A percentile compares a stretch with the other conserved stretches of the same genome.
phyloP scores from a whole-genome alignment of 495 filamentous ascomycete species.

The Neurospora sp. region DNA sequence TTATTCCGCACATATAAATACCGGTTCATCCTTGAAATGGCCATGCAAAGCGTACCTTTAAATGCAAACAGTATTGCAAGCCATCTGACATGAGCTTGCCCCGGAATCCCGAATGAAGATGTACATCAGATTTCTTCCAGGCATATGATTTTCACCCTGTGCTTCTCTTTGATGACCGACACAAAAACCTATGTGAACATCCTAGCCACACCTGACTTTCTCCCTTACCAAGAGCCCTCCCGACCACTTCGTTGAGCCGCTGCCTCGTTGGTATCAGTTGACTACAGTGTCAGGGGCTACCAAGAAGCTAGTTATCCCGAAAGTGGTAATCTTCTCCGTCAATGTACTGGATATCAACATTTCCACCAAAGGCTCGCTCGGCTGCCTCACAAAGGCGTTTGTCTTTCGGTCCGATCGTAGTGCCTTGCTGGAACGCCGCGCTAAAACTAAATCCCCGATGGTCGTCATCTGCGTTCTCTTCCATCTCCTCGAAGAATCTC shows the following conservation, averaged over 20 bases:
- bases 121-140: neutral
- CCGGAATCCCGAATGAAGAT: neutral
- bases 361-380: neutral
- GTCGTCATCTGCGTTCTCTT: constrained; percentile 14
- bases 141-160: neutral
- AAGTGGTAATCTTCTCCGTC: neutral
- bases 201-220: neutral
- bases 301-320: neutral
- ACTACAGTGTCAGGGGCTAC: neutral
- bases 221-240: neutral
- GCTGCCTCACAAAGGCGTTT: neutral
- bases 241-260: neutral
- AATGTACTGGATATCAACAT: neutral
- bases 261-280: neutral
- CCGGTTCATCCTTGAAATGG: neutral
- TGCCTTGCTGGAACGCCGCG: neutral
- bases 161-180: neutral
- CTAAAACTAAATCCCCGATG: constrained; percentile 12
- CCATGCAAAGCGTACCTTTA: neutral
- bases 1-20: neutral
- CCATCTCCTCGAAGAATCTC: constrained; percentile 35
- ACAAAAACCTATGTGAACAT: neutral
- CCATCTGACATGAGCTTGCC: neutral
- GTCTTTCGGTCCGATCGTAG: neutral
- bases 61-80: neutral